These are phyloP conservation scores for Termitomyces sp. DNA, from an alignment of 768 basidiomycete species.

Conservation along the genomic window DNA sequence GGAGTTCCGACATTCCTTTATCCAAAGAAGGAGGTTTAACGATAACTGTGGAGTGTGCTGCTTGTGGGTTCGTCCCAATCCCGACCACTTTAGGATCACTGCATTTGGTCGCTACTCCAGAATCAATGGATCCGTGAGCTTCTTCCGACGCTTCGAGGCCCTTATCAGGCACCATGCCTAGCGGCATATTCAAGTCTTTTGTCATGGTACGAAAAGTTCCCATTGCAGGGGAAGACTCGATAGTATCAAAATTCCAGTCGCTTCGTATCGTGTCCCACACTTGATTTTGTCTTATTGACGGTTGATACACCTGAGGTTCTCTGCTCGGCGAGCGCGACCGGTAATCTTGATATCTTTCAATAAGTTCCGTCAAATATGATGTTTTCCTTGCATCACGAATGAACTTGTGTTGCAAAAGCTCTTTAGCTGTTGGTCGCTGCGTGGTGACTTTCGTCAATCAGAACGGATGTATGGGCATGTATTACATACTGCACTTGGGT, in stretches of 20 bases:
- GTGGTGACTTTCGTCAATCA: conserved; percentile 11
- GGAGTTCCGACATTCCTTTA: conserved; percentile 34
- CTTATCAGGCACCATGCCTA: conserved; percentile 53
- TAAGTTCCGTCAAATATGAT: conserved; percentile 77
- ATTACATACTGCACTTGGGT: conserved; percentile 63
- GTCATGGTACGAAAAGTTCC: conserved; percentile 72
- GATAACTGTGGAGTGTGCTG: conserved; percentile 66
- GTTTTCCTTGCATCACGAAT: conserved; percentile 82
- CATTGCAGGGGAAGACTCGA: conserved; percentile 67
- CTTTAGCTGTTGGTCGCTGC: conserved; percentile 86
- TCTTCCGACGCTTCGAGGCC: conserved; percentile 45
- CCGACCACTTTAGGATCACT: conserved; percentile 43
- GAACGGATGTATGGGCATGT: not conserved
- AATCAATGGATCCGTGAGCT: conserved; percentile 46
- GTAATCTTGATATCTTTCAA: conserved; percentile 82
- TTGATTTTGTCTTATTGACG: conserved; percentile 49
- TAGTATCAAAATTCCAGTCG: conserved; percentile 95
- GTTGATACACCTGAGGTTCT: conserved; percentile 46
- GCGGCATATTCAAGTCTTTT: conserved; percentile 52
- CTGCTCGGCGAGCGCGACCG: conserved; percentile 55
- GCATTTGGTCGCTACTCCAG: conserved; percentile 57
- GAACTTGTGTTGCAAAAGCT: conserved; percentile 91
- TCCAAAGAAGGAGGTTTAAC: conserved; percentile 44
- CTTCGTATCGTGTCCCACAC: conserved; percentile 84
- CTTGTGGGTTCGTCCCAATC: conserved; percentile 46